Evolutionary conservation across 2,329 filamentous ascomycete genomes (phyloP).

Genomic region (Fusarium austroafricanum): DNA sequence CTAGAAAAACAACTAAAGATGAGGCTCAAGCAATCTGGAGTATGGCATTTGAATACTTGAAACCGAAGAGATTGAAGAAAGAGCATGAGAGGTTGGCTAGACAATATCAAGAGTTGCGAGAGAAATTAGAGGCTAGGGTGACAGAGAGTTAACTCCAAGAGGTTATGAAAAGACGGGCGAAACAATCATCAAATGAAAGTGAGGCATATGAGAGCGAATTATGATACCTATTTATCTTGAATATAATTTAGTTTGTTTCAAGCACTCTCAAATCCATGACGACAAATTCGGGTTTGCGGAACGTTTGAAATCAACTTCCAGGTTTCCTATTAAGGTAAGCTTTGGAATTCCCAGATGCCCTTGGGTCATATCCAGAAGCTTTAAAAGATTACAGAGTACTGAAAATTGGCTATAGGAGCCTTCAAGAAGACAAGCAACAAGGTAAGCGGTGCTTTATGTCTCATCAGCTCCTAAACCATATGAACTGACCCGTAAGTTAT

Average conservation of each 20-base stretch:
- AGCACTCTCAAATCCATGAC: too few species aligned
- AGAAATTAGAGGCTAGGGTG: background rate
- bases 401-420: too few species aligned
- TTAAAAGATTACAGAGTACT: too few species aligned
- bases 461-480: too few species aligned
- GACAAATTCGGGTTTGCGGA: too few species aligned
- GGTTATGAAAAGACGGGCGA: background rate
- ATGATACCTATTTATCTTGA: background rate
- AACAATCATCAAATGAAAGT: background rate
- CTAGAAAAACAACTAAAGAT: slow-evolving; percentile 8
- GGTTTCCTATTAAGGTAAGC: too few species aligned
- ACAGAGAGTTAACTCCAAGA: background rate
- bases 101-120: background rate
- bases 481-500: too few species aligned
- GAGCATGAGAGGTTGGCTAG: slow-evolving; percentile 1
- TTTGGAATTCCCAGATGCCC: too few species aligned
- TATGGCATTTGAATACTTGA: slow-evolving; percentile 20
- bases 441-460: too few species aligned
- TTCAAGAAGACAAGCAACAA: too few species aligned
- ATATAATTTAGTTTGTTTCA: background rate
- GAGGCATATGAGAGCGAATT: background rate
- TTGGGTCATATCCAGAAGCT: too few species aligned
- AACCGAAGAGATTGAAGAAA: background rate
- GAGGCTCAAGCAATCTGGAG: slow-evolving; percentile 27
- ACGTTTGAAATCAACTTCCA: too few species aligned